A percentile compares a stretch with the other conserved stretches of the same genome.
Conservation (phyloP, 441 rosid genomes). For the Populus trichocarpa region DNA sequence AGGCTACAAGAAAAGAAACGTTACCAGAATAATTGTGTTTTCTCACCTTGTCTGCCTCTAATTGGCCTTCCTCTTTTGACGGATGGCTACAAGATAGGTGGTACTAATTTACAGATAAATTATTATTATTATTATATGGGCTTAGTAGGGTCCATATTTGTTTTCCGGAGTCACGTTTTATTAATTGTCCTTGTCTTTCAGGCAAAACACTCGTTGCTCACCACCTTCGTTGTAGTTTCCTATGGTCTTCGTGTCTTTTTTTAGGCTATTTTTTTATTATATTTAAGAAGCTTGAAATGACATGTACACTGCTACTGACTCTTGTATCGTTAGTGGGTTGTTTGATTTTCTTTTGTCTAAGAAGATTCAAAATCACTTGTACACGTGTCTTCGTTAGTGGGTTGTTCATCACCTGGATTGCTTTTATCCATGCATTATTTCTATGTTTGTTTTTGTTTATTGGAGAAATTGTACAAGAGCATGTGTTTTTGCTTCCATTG, state of each 20-base stretch:
- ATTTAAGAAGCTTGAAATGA: background rate
- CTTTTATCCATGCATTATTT: no score
- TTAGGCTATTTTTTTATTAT: background rate
- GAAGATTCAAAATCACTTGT: slow-evolving; percentile 3
- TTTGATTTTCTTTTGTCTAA: background rate
- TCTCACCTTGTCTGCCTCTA: slow-evolving; percentile 4
- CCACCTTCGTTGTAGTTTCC: slow-evolving; percentile 21
- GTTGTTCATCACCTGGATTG: no score
- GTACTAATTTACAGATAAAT: background rate
- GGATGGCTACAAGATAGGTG: no score
- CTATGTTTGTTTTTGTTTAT: no score
- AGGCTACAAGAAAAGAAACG: background rate
- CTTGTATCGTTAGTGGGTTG: background rate
- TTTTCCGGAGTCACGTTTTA: slow-evolving; percentile 11
- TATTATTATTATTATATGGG: background rate
- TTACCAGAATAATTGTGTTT: background rate
- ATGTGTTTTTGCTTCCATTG: no score
- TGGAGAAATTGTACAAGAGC: no score
- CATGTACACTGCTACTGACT: background rate
- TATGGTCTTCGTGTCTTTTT: background rate
- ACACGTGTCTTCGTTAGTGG: background rate
- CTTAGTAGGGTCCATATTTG: background rate
- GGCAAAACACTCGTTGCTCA: background rate
- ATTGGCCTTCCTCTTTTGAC: background rate
- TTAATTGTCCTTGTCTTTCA: background rate